phyloP scores from a whole-genome alignment of 371 early-diverging fungal genomes.

The Parasitella parasitica region DNA sequence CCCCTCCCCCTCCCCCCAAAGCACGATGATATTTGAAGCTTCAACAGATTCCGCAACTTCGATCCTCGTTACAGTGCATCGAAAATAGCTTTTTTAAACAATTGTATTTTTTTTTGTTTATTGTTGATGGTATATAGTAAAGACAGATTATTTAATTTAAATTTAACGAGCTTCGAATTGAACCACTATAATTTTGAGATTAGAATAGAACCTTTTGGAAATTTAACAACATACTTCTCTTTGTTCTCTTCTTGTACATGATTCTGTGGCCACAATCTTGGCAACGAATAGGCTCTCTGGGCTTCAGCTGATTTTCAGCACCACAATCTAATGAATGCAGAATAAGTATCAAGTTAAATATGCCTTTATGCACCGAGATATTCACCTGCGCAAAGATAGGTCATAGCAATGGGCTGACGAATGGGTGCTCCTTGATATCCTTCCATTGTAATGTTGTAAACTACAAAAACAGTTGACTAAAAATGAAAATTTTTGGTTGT shows the following conservation, averaged over 20 bases:
- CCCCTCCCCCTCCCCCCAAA: too few species aligned
- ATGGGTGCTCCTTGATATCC: conserved; percentile 47
- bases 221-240: conserved; percentile 70
- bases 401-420: conserved; percentile 59
- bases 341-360: not conserved
- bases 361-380: not conserved
- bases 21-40: not conserved
- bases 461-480: not conserved
- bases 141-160: not conserved
- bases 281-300: conserved; percentile 94
- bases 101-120: too few species aligned
- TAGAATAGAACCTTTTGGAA: not conserved
- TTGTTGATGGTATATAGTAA: too few species aligned
- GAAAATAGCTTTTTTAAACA: too few species aligned
- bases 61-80: too few species aligned
- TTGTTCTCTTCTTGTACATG: conserved; percentile 96
- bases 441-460: conserved; percentile 28
- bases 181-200: conserved; percentile 58
- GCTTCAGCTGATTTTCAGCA: conserved; percentile 87
- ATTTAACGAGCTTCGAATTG: conserved; percentile 87
- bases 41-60: too few species aligned
- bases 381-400: conserved; percentile 63
- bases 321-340: conserved; percentile 72
- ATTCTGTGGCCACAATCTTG: conserved; percentile 95
- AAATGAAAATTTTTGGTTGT: not conserved